These are phyloP conservation scores for Thermothelomyces thermophilus DNA, from an alignment of 2,329 filamentous ascomycete species.

Conservation along the genomic window DNA sequence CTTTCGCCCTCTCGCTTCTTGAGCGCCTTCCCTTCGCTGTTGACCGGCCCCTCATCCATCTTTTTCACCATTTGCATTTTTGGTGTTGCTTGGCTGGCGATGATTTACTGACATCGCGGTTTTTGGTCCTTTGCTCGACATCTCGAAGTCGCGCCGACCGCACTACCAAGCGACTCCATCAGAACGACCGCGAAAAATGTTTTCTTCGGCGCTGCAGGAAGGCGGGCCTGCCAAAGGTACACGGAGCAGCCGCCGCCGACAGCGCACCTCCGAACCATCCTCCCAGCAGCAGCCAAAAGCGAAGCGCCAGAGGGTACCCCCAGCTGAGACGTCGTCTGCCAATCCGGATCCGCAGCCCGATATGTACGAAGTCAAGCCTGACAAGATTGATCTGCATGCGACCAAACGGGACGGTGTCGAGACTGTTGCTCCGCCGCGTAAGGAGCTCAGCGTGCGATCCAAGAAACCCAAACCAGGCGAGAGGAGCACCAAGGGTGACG, in stretches of 20 bases:
- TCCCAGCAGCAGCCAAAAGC: slow-evolving; percentile 51
- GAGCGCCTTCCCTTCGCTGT: neutral
- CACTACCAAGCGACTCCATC: slow-evolving; percentile 7
- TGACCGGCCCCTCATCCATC: slow-evolving; percentile 5
- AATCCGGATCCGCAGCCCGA: slow-evolving; percentile 47
- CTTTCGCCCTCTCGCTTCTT: slow-evolving; percentile 6
- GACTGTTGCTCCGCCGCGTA: slow-evolving; percentile 30
- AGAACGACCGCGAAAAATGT: slow-evolving; percentile 41
- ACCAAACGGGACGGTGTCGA: slow-evolving; percentile 44
- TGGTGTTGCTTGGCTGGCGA: slow-evolving; percentile 9
- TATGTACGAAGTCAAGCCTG: slow-evolving; percentile 50
- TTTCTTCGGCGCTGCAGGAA: slow-evolving; percentile 48
- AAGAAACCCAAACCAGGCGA: slow-evolving; percentile 60
- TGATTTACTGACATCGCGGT: slow-evolving; percentile 10
- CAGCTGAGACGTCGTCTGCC: slow-evolving; percentile 51
- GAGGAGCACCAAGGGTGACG: slow-evolving; percentile 59
- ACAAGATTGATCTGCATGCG: slow-evolving; percentile 42
- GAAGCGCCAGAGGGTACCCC: slow-evolving; percentile 54
- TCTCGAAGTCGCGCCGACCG: slow-evolving; percentile 13
- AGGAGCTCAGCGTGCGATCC: slow-evolving; percentile 52
- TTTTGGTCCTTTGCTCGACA: slow-evolving; percentile 2
- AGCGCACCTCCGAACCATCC: slow-evolving; percentile 51
- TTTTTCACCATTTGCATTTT: slow-evolving; percentile 4
- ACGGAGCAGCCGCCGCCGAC: slow-evolving; percentile 52
- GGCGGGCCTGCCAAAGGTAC: slow-evolving; percentile 50